Base-by-base conservation (phyloP, 2,329 filamentous ascomycete genomes). In the Claviceps citrina region DNA sequence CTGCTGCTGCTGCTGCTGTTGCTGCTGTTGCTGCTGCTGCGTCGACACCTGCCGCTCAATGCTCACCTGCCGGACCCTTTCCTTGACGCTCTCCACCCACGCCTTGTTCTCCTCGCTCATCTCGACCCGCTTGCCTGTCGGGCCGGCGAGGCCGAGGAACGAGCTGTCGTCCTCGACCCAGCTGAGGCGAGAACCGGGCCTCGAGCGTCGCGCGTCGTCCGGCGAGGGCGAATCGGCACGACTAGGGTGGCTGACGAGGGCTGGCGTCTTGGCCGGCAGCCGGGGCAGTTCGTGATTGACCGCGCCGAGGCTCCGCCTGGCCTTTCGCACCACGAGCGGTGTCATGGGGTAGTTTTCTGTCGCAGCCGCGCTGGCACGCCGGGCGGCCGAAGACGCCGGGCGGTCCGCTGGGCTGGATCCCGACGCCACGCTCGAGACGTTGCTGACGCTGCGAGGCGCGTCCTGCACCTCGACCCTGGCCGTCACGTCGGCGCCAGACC, bases 1-100 rank as follows among this genome's bases (percentile, higher is more conserved):
- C n/a, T n/a, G n/a, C n/a, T n/a, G n/a, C n/a, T n/a, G n/a, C n/a
- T n/a, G n/a, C n/a, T n/a, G n/a, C n/a, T n/a, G n/a, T n/a, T n/a
- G n/a, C n/a, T n/a, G n/a, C n/a, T n/a, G n/a, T n/a, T n/a, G n/a
- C n/a, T n/a, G n/a, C n/a, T n/a, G n/a, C n/a, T 47, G 53, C 28
- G 47, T 53, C 15, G 60, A 51, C 16, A 56, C 46, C 38, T 58
- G 59, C 36, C 60, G 61, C 55, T 76, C 76, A 41, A 72, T 72
- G 52, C 78, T 83, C 44, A 76, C 81, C 35, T 77, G 69, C 43
- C 80, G 73, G 31, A 86, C 84, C 54, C 84, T 81, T 52, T 84
- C 80, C 61, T 85, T 80, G 64, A 91, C 81, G 45, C 77, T 83
- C 57, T 87, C 80, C 8, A 91, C 81, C 84, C 84, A 91, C 30